phyloP scores from a whole-genome alignment of 768 basidiomycete genomes.

The Mycena belliarum region DNA sequence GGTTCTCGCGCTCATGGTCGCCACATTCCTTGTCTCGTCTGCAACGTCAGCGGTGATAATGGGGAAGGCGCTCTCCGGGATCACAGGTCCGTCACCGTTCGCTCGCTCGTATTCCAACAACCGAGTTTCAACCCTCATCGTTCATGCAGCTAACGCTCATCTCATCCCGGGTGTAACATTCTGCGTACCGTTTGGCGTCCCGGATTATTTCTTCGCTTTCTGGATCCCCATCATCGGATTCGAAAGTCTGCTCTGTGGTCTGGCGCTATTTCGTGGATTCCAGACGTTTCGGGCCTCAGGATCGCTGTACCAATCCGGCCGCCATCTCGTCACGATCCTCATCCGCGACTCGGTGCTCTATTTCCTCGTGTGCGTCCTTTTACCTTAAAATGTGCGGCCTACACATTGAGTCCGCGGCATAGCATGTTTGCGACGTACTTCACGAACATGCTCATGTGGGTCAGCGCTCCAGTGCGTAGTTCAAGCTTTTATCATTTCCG shows the following conservation, averaged over 20 bases:
- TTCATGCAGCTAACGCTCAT: slow-evolving; percentile 10
- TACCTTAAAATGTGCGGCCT: too few species aligned
- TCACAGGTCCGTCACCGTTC: slow-evolving; percentile 37
- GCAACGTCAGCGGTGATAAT: slow-evolving; percentile 48
- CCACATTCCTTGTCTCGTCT: slow-evolving; percentile 40
- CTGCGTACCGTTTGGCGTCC: slow-evolving; percentile 43
- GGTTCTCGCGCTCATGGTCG: slow-evolving; percentile 47
- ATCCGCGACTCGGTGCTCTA: slow-evolving; percentile 59
- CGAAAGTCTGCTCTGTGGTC: slow-evolving; percentile 51
- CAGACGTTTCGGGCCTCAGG: slow-evolving; percentile 40
- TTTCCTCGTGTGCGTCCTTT: slow-evolving; percentile 52
- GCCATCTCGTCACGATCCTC: slow-evolving; percentile 48
- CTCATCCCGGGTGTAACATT: slow-evolving; percentile 31
- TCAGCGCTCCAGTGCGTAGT: slow-evolving; percentile 34
- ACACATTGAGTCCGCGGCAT: not conserved
- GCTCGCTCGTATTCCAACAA: too few species aligned
- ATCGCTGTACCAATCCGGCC: slow-evolving; percentile 42
- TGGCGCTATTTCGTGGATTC: slow-evolving; percentile 54
- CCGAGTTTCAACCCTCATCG: not conserved
- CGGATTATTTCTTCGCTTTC: slow-evolving; percentile 50
- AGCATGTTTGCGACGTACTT: slow-evolving; percentile 61
- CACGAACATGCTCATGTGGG: slow-evolving; percentile 47
- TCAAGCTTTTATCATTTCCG: slow-evolving; percentile 2
- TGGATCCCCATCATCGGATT: slow-evolving; percentile 63
- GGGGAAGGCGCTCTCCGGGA: slow-evolving; percentile 40